A percentile compares a stretch with the other conserved stretches of the same genome.
Evolutionary conservation across 2,329 filamentous ascomycete genomes (phyloP).

Genomic region (Leptoxyphium fumago): DNA sequence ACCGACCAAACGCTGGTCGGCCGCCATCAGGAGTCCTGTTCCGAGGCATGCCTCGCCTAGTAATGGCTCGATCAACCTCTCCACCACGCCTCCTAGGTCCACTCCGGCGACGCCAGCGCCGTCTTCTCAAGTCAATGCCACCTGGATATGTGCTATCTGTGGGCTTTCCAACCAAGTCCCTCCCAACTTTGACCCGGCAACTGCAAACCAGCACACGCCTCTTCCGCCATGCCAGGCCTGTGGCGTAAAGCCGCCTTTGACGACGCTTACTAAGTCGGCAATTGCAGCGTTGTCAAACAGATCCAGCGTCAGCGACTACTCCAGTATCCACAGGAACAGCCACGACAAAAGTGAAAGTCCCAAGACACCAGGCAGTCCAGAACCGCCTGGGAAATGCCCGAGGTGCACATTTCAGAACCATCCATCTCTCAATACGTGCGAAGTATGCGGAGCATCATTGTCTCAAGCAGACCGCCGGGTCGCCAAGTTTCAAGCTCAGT

Average conservation of each 20-base stretch:
- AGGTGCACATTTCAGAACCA: slow-evolving; percentile 92
- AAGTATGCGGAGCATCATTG: slow-evolving; percentile 76
- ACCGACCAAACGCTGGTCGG: slow-evolving; percentile 49
- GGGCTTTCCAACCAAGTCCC: slow-evolving; percentile 87
- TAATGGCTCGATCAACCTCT: slow-evolving; percentile 26
- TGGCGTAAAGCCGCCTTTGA: slow-evolving; percentile 78
- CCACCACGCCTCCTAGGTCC: slow-evolving; percentile 32
- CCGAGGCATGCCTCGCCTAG: slow-evolving; percentile 30
- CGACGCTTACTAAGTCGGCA: slow-evolving; percentile 72
- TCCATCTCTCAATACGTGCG: slow-evolving; percentile 69
- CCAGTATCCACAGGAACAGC: background rate
- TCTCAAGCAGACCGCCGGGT: slow-evolving; percentile 35
- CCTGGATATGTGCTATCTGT: slow-evolving; percentile 94
- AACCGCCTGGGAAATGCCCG: slow-evolving; percentile 40
- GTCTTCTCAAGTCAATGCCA: slow-evolving; percentile 44
- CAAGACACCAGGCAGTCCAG: background rate
- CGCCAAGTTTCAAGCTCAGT: slow-evolving; percentile 16
- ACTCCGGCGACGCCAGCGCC: slow-evolving; percentile 34
- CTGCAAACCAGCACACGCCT: slow-evolving; percentile 63
- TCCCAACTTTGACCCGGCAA: slow-evolving; percentile 78
- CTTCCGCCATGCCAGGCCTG: slow-evolving; percentile 81
- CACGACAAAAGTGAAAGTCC: background rate
- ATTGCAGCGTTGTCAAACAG: slow-evolving; percentile 59
- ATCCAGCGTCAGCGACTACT: background rate
- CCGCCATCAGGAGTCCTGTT: slow-evolving; percentile 40